Evolutionary conservation across 768 basidiomycete genomes (phyloP), one percentile per base, ranked within the genome.

Genomic region (Collybia mongolica): DNA sequence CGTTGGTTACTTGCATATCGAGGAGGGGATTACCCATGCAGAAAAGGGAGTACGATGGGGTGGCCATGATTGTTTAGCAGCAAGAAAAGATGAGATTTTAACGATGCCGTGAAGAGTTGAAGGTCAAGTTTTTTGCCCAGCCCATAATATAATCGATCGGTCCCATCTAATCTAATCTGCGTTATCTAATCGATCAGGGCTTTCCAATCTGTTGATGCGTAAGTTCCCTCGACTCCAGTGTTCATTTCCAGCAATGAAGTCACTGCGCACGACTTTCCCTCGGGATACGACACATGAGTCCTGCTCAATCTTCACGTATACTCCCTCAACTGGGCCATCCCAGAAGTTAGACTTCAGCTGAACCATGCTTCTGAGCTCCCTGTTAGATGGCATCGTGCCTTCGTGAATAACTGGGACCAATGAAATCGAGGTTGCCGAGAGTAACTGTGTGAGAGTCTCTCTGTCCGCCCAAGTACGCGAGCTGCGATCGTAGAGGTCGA

Each of bases 1-100:
- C 93, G 54, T 91, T 79, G 54, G 73, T 82, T 63, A 96, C 93
- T 72, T 96, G 94, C 74, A 99, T 88, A 68, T 99, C 95, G 44
- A 98, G 87, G 65, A 98, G 79, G 60, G 96, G 96, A 72, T 98
- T 98, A 38, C 96, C 96, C 72, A 98, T 73, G 74, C 86, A 91
- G 72, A 98, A 93, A 40, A 98, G 72, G 39, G 77, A 66, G 73
- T 83, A 87, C 19, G 76, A 68, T 20, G 70, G 64, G 15, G 72
- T 43, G 42, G 83, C 66, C 75, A 79, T 75, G 54, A 39, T 60
- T 20, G 44, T 37, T n/a, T 42, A 17, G 44, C 41, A 35, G 14
- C 24, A 42, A 50, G 26, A 50, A 45, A 11, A 39, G 14, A 32
- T 29, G 51, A 38, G 39, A 55, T 48, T 54, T 43, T 15, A 14